Evolutionary conservation across 306 rosid genomes (phyloP).

Genomic region (Vicia faba): DNA sequence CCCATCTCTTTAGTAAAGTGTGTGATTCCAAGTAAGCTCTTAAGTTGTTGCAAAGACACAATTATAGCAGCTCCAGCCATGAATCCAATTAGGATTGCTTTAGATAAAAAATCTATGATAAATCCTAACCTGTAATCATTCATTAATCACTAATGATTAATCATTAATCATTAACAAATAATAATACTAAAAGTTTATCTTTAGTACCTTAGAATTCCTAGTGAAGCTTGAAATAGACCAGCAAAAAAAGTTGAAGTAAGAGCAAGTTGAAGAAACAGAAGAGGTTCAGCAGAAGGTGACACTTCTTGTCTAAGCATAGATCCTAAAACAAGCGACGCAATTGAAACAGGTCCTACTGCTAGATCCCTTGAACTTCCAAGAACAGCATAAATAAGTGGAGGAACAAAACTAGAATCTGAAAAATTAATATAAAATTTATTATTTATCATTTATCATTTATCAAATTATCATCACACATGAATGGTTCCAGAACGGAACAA

Average conservation of each 20-base stretch:
- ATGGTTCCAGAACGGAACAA: no score
- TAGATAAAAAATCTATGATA: constrained; percentile 86
- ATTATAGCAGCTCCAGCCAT: constrained; percentile 98
- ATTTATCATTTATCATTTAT: no score
- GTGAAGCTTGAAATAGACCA: constrained; percentile 85
- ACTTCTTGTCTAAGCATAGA: constrained; percentile 83
- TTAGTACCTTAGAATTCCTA: constrained; percentile 76
- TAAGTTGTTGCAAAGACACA: constrained; percentile 88
- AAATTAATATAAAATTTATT: neutral
- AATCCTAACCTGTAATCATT: constrained; percentile 77
- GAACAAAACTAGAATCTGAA: constrained; percentile 97
- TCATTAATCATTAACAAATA: neutral
- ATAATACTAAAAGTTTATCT: neutral
- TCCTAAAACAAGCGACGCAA: constrained; percentile 89
- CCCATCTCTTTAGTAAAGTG: constrained; percentile 80
- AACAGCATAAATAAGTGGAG: constrained; percentile 88
- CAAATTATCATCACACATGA: no score
- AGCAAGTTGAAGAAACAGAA: constrained; percentile 78
- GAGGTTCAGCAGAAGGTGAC: constrained; percentile 68
- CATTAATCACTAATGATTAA: neutral
- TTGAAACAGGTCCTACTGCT: constrained; percentile 97
- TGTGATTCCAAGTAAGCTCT: constrained; percentile 85
- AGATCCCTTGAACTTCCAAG: constrained; percentile 95
- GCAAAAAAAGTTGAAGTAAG: constrained; percentile 86
- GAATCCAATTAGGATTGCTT: constrained; percentile 88